A percentile compares a stretch with the other conserved stretches of the same genome.
Evolutionary conservation across 2,329 filamentous ascomycete genomes (phyloP).

Genomic region (Karstenula rhodostoma): DNA sequence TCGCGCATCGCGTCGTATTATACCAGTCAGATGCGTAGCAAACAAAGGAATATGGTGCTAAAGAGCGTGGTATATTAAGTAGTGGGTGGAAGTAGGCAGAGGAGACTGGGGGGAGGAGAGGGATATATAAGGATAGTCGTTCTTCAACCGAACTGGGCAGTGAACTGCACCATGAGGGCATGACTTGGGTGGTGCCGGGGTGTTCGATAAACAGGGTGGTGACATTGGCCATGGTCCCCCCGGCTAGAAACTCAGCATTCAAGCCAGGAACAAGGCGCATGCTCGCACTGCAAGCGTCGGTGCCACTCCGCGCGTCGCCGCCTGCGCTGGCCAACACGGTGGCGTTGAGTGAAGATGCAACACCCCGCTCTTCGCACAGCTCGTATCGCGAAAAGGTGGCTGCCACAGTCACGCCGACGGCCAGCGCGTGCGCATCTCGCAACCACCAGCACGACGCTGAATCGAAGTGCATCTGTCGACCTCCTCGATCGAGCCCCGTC

Average conservation of each 20-base stretch:
- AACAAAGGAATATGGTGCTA: constrained; percentile 9
- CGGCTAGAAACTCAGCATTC: constrained; percentile 33
- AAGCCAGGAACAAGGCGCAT: constrained; percentile 17
- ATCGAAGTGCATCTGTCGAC: constrained; percentile 16
- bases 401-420: constrained; percentile 15
- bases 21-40: constrained; percentile 2
- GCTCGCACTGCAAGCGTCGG: constrained; percentile 28
- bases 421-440: constrained; percentile 4
- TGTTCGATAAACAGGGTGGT: constrained; percentile 14
- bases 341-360: constrained; percentile 37
- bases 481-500: constrained; percentile 24
- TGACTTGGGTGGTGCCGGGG: neutral
- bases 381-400: constrained; percentile 13
- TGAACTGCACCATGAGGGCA: constrained; percentile 15
- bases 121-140: constrained; percentile 30
- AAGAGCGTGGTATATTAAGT: constrained; percentile 19
- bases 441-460: constrained; percentile 17
- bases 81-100: constrained; percentile 11
- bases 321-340: constrained; percentile 21
- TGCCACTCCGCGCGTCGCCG: constrained; percentile 20
- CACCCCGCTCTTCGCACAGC: constrained; percentile 29
- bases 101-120: constrained; percentile 13
- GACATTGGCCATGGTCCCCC: constrained; percentile 34
- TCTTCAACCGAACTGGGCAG: constrained; percentile 20
- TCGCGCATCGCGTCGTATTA: constrained; percentile 37